Evolutionary conservation across 331 rosid genomes (phyloP).

Genomic region (Ulmus americana): DNA sequence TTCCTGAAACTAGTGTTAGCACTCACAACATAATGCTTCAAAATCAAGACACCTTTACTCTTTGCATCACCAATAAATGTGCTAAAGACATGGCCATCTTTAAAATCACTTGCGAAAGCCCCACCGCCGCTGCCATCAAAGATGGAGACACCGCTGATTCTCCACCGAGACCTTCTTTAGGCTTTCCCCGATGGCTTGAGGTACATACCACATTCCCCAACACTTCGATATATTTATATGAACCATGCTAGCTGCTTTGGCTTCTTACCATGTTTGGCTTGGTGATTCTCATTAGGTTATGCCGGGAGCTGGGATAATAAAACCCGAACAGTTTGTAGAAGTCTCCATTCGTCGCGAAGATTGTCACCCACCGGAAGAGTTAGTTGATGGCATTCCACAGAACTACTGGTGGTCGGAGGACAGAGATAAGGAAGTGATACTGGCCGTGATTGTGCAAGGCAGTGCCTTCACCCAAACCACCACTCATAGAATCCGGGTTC

Average conservation of each 20-base stretch:
- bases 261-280: too few species aligned
- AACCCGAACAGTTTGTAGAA: constrained; percentile 66
- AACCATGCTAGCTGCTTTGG: too few species aligned
- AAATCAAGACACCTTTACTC: constrained; percentile 56
- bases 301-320: constrained; percentile 72
- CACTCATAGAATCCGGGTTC: constrained; percentile 46
- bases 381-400: constrained; percentile 64
- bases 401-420: constrained; percentile 82
- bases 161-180: constrained; percentile 66
- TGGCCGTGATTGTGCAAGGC: constrained; percentile 61
- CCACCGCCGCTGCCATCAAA: constrained; percentile 34
- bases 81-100: constrained; percentile 53
- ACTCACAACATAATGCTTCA: constrained; percentile 58
- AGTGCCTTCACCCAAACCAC: constrained; percentile 43
- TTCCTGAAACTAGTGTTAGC: constrained; percentile 62
- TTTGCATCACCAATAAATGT: constrained; percentile 55
- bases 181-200: constrained; percentile 98
- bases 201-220: constrained; percentile 31
- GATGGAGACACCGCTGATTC: constrained; percentile 47
- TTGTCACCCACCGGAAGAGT: constrained; percentile 50
- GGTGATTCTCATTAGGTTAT: constrained; percentile 37
- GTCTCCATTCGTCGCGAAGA: constrained; percentile 73
- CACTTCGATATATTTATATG: too few species aligned
- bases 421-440: constrained; percentile 69
- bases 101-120: constrained; percentile 70